phyloP scores from a whole-genome alignment of 148 eudicot species.

The Vaccinium corymbosum region DNA sequence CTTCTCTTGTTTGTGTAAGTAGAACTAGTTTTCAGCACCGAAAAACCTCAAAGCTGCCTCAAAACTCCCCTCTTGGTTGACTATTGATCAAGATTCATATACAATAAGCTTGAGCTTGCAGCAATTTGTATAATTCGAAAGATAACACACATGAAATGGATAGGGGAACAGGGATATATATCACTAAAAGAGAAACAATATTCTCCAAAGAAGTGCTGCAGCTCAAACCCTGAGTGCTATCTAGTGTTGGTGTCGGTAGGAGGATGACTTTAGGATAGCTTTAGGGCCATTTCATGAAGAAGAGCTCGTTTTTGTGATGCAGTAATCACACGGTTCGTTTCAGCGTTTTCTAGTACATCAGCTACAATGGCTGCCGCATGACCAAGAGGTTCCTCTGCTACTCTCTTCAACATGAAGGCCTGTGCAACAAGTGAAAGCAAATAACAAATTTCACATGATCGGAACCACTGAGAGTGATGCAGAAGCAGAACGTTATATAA shows the following conservation, averaged over 20 bases:
- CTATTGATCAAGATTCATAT: slow-evolving; percentile 7
- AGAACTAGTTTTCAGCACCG: not conserved
- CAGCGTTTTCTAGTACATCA: slow-evolving; percentile 89
- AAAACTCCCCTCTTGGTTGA: not conserved
- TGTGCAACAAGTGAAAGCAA: slow-evolving; percentile 15
- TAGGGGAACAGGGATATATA: not conserved
- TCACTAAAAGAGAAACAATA: not conserved
- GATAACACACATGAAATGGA: not conserved
- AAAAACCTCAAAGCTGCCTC: not conserved
- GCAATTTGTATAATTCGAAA: not conserved
- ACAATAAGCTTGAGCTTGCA: slow-evolving; percentile 11
- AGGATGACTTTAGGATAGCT: slow-evolving; percentile 37
- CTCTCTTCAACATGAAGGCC: slow-evolving; percentile 95
- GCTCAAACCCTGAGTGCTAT: not conserved
- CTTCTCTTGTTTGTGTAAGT: not conserved
- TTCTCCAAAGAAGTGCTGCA: not conserved
- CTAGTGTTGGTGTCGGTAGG: not conserved
- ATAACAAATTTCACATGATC: not conserved
- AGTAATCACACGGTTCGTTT: slow-evolving; percentile 67
- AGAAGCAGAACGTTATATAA: too few relatives aligned
- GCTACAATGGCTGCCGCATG: slow-evolving; percentile 87
- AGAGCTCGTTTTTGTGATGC: slow-evolving; percentile 86
- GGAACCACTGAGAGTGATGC: not conserved
- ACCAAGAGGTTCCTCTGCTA: slow-evolving; percentile 88
- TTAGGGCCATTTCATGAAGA: slow-evolving; percentile 92